These are phyloP conservation scores for Tulasnella calospora DNA, from an alignment of 768 basidiomycete species.

Conservation along the genomic window DNA sequence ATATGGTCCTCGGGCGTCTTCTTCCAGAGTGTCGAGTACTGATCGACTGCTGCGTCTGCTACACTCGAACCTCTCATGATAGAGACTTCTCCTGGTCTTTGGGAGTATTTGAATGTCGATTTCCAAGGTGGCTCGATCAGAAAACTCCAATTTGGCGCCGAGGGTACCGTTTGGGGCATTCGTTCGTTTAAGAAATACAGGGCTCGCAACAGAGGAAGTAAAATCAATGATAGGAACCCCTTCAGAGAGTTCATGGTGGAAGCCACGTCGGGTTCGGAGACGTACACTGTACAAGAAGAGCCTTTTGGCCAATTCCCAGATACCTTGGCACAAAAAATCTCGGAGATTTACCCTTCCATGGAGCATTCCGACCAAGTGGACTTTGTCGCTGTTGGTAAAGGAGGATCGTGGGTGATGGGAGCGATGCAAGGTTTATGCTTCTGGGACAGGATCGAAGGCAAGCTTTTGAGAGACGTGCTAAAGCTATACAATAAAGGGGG, in stretches of 20 bases:
- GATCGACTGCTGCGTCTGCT: too few species aligned
- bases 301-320: background rate
- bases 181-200: background rate
- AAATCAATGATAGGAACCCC: too few species aligned
- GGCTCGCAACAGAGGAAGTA: background rate
- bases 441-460: constrained; percentile 3
- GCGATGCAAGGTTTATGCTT: background rate
- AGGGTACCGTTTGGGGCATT: constrained; percentile 10
- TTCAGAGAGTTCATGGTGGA: too few species aligned
- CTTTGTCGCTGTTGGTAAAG: constrained; percentile 8
- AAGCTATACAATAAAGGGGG: background rate
- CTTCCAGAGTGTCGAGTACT: too few species aligned
- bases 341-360: background rate
- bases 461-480: background rate
- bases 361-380: background rate
- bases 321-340: background rate
- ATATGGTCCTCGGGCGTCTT: too few species aligned
- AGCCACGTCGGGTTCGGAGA: background rate
- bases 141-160: background rate
- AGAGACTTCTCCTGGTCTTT: constrained; percentile 10
- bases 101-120: constrained; percentile 7
- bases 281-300: background rate
- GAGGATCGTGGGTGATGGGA: constrained; percentile 14
- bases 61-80: too few species aligned
- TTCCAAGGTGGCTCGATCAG: background rate